Percentiles rank a stretch among this genome's conserved stretches.
These are phyloP conservation scores for Blastomyces percursus DNA, from an alignment of 2,329 filamentous ascomycete species.

Conservation along the genomic window DNA sequence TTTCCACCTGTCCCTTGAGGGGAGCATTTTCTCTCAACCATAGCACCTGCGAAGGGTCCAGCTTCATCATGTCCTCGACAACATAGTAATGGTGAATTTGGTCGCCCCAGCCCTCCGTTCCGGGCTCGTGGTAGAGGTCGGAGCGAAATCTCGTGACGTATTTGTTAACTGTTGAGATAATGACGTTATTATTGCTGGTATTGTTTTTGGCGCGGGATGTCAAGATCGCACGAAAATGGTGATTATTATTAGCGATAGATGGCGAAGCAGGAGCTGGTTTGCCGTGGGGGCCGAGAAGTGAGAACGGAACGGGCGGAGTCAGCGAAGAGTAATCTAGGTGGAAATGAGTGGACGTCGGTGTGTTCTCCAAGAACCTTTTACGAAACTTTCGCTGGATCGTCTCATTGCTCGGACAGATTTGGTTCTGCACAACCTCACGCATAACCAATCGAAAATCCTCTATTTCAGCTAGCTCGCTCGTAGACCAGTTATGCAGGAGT, in stretches of 20 bases:
- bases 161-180: slow-evolving; percentile 19
- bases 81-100: slow-evolving; percentile 54
- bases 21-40: slow-evolving; percentile 47
- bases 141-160: slow-evolving; percentile 39
- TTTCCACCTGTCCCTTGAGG: slow-evolving; percentile 47
- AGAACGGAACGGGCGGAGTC: slow-evolving; percentile 21
- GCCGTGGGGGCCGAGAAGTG: neutral
- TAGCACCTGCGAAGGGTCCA: slow-evolving; percentile 50
- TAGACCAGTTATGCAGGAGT: slow-evolving; percentile 50
- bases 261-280: slow-evolving; percentile 3
- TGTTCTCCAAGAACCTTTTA: slow-evolving; percentile 41
- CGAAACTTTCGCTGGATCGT: slow-evolving; percentile 49
- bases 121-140: slow-evolving; percentile 42
- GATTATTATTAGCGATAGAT: neutral
- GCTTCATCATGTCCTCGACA: slow-evolving; percentile 54
- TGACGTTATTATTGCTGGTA: neutral
- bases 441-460: slow-evolving; percentile 48
- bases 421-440: slow-evolving; percentile 44
- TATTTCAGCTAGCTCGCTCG: slow-evolving; percentile 46
- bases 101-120: slow-evolving; percentile 53
- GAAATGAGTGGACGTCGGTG: slow-evolving; percentile 42
- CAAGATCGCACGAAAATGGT: neutral
- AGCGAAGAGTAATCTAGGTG: slow-evolving; percentile 40
- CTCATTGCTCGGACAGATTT: slow-evolving; percentile 52
- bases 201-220: slow-evolving; percentile 3